A percentile compares a stretch with the other conserved stretches of the same genome.
Conservation (phyloP, 805 yeast species). For the Cyberlindnera petersonii region DNA sequence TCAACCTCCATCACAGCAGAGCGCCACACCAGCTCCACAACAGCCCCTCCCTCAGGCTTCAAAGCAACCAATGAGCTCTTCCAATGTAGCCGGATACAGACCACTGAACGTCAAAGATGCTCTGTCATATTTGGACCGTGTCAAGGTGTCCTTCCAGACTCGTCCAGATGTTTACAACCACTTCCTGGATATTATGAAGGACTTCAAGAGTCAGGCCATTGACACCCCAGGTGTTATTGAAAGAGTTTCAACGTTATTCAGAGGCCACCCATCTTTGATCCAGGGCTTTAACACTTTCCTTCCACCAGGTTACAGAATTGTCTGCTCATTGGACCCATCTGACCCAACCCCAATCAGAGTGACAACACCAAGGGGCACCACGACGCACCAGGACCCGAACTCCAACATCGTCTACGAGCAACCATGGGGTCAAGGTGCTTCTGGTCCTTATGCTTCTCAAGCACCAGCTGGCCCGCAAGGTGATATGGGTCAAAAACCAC, state of each 20-base stretch:
- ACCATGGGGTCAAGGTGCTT: constrained; percentile 11
- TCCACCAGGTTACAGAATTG: constrained; percentile 94
- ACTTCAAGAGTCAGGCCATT: constrained; percentile 90
- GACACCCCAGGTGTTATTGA: constrained; percentile 99
- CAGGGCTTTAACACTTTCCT: constrained; percentile 97
- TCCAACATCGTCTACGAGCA: constrained; percentile 19
- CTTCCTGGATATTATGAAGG: constrained; percentile 97
- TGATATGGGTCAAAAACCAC: constrained; percentile 16
- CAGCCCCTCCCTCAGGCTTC: constrained; percentile 18
- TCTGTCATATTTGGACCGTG: constrained; percentile 90
- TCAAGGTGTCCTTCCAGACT: constrained; percentile 82
- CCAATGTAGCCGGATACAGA: constrained; percentile 40
- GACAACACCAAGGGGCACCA: constrained; percentile 92
- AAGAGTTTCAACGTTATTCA: constrained; percentile 83
- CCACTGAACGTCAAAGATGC: constrained; percentile 97
- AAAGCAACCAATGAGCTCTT: constrained; percentile 9
- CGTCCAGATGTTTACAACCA: constrained; percentile 96
- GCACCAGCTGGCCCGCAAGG: constrained; percentile 20
- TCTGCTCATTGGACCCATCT: constrained; percentile 82
- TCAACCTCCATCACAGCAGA: constrained; percentile 25
- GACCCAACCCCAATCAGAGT: constrained; percentile 93
- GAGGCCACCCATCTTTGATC: constrained; percentile 89
- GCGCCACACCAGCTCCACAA: constrained; percentile 22
- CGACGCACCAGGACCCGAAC: constrained; percentile 33
- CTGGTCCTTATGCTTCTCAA: constrained; percentile 8